These are phyloP conservation scores for Zizania latifolia DNA, from an alignment of 176 grass and related monocot genomes.

Conservation along the genomic window DNA sequence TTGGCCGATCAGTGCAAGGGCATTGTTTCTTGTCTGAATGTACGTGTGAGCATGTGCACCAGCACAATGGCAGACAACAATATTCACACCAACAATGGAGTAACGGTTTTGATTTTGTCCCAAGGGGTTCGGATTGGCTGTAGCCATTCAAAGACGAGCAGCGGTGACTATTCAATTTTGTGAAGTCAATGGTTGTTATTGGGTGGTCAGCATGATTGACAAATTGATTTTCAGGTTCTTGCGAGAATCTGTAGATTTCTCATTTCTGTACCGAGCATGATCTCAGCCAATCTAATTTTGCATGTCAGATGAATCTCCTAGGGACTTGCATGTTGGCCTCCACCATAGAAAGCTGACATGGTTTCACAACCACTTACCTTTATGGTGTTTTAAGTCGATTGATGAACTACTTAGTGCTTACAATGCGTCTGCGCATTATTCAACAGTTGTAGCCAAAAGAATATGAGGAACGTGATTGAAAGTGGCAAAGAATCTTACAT, in stretches of 20 bases:
- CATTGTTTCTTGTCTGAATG: neutral
- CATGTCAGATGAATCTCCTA: neutral
- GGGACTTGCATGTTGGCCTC: neutral
- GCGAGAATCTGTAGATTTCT: neutral
- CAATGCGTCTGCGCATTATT: neutral
- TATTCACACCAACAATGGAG: neutral
- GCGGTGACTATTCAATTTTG: neutral
- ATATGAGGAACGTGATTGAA: neutral
- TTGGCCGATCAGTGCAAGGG: neutral
- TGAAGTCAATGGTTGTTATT: neutral
- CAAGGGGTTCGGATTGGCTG: neutral
- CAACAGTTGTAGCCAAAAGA: neutral
- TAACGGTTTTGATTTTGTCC: neutral
- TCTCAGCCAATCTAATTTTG: neutral
- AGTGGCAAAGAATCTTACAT: neutral
- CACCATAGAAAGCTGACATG: neutral
- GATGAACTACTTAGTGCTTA: neutral
- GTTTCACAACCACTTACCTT: neutral
- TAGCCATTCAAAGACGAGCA: neutral
- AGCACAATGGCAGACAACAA: neutral
- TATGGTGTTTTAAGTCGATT: neutral
- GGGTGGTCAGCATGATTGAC: neutral
- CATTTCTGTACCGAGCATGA: neutral
- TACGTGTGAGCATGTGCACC: neutral
- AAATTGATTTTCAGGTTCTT: neutral